Evolutionary conservation across 768 basidiomycete genomes (phyloP), one percentile per base, ranked within the genome.

Genomic region (Rhodosporidiobolus sp.): DNA sequence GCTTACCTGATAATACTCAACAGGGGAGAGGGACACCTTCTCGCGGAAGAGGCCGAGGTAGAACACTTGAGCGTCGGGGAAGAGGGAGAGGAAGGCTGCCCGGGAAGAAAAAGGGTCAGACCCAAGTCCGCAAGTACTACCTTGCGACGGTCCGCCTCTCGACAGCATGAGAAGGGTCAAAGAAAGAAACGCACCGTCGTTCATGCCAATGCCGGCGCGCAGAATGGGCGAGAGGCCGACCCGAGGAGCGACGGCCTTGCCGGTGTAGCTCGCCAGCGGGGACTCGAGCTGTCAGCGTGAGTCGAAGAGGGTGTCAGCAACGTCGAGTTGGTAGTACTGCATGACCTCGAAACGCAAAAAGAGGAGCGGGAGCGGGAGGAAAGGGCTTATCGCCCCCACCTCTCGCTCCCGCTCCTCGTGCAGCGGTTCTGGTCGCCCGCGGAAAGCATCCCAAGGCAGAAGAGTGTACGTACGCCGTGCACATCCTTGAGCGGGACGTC

Each of bases 151-250:
- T n/a, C n/a, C 46, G 58, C 2, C 35, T 4, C 32, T 20, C 16
- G 20, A 24, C 5, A 1, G n/a, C 6, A 8, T 11, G n/a, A n/a
- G 30, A 60, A 56, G 24, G 67, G 66, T 3, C 3, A 32, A 30
- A 61, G 60, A 48, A n/a, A 67, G 46, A 32, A 19, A 74, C 79
- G 22, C 67, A 79, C 79, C 61, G 77, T 95, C 92, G 1, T 90
- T 86, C 92, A 98, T 94, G 26, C 93, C 92, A 73, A 94, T 83
- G 10, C 95, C 95, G 43, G 95, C 95, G 50, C 95, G 88, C 67
- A 98, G 84, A 77, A 98, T 92, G 52, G 95, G 95, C 4, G 91
- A 89, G 65, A 98, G 82, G 9, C 92, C 95, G 64, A 98, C 86
- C 57, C 87, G 85, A 14, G 89, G 86, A 76, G 88, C 90, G 80